phyloP scores from a whole-genome alignment of 2,329 filamentous ascomycete species.

The Penicillium palitans region DNA sequence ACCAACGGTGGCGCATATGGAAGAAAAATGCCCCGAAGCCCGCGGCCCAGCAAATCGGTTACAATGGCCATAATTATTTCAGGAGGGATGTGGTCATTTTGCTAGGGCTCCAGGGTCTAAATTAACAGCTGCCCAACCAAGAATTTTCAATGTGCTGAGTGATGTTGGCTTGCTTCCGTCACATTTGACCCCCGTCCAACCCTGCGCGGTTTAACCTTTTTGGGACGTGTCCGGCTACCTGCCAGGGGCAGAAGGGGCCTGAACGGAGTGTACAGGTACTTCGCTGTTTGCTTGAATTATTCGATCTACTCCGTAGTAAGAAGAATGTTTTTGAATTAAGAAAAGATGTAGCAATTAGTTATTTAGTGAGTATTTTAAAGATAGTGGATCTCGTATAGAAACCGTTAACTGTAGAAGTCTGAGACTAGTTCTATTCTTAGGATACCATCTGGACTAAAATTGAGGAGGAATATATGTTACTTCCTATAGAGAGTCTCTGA shows the following conservation, averaged over 20 bases:
- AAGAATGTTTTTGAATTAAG: neutral
- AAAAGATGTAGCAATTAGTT: neutral
- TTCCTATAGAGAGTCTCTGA: neutral
- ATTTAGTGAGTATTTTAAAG: neutral
- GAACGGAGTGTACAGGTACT: neutral
- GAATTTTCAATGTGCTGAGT: neutral
- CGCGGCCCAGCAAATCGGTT: neutral
- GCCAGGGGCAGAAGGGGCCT: constrained; percentile 4
- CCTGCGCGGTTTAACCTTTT: constrained; percentile 5
- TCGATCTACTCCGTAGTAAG: too few species aligned
- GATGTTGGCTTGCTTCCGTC: constrained; percentile 4
- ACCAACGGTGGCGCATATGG: constrained; percentile 3
- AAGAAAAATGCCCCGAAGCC: neutral
- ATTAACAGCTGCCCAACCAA: neutral
- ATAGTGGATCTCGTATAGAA: constrained; percentile 6
- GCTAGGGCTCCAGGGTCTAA: neutral
- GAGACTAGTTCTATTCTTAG: constrained; percentile 6
- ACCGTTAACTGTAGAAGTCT: neutral
- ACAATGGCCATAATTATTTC: neutral
- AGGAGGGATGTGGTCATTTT: neutral
- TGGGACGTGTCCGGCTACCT: constrained; percentile 6
- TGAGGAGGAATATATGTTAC: neutral
- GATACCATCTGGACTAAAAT: neutral
- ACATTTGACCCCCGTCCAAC: constrained; percentile 4
- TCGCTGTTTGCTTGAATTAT: neutral